Percentiles rank a stretch among this genome's conserved stretches.
Conservation (phyloP, 805 yeast species). For the Peterozyma toletana region DNA sequence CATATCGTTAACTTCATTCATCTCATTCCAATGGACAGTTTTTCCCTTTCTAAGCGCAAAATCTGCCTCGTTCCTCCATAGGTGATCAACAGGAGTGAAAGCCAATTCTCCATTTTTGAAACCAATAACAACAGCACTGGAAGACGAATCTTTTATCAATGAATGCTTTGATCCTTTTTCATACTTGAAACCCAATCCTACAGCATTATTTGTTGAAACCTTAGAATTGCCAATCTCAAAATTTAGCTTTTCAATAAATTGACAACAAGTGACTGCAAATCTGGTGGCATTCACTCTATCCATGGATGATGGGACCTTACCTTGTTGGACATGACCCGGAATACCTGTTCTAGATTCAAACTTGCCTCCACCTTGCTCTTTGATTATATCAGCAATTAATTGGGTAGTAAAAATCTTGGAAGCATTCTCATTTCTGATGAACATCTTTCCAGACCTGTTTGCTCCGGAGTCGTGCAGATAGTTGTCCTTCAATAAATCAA, state of each 20-base stretch:
- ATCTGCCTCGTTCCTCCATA: constrained; percentile 59
- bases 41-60: constrained; percentile 57
- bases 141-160: constrained; percentile 32
- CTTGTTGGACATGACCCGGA: constrained; percentile 98
- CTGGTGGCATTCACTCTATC: constrained; percentile 88
- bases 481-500: constrained; percentile 57
- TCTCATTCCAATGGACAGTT: constrained; percentile 61
- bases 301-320: constrained; percentile 90
- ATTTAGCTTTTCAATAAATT: constrained; percentile 64
- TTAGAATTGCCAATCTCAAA: constrained; percentile 9
- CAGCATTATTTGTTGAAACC: constrained; percentile 19
- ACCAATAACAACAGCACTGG: constrained; percentile 57
- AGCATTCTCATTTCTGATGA: constrained; percentile 79
- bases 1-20: constrained; percentile 55
- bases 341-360: constrained; percentile 92
- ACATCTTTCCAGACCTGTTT: constrained; percentile 76
- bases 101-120: constrained; percentile 58
- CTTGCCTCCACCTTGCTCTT: constrained; percentile 65
- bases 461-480: constrained; percentile 73
- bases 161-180: constrained; percentile 39
- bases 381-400: constrained; percentile 75
- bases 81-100: constrained; percentile 46
- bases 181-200: constrained; percentile 45
- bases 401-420: constrained; percentile 78
- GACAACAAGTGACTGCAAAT: constrained; percentile 82